Conservation (phyloP, 2,329 filamentous ascomycete genomes). For the Ramularia collo-cygni region DNA sequence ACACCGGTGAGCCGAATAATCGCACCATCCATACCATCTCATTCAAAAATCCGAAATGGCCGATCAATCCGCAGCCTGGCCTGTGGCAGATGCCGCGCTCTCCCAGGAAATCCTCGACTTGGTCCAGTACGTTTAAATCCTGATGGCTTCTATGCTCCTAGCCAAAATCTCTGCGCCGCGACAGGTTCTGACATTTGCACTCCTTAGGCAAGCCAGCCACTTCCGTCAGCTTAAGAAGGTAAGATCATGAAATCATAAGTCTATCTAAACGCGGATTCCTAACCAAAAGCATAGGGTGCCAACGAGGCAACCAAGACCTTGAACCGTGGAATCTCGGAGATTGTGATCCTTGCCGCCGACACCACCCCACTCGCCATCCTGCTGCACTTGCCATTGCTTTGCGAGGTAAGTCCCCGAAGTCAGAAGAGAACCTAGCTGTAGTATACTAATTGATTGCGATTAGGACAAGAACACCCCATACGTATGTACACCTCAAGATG, state of each 20-base stretch:
- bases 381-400: slow-evolving; percentile 79
- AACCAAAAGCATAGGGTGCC: no score
- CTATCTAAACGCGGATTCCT: no score
- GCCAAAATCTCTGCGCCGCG: no score
- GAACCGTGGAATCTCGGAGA: slow-evolving; percentile 82
- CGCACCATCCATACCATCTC: no score
- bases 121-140: slow-evolving; percentile 46
- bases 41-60: slow-evolving; percentile 17
- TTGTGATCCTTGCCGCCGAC: slow-evolving; percentile 85
- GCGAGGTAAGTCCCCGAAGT: slow-evolving; percentile 63
- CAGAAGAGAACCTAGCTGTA: no score
- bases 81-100: slow-evolving; percentile 43
- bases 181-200: no score
- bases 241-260: slow-evolving; percentile 49
- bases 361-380: slow-evolving; percentile 81
- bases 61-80: slow-evolving; percentile 45
- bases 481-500: slow-evolving; percentile 6
- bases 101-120: slow-evolving; percentile 42
- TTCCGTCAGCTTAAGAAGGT: slow-evolving; percentile 70
- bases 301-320: slow-evolving; percentile 67
- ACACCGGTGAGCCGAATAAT: no score
- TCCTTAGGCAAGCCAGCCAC: slow-evolving; percentile 55
- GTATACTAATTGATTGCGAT: no score
- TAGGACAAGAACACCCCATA: slow-evolving; percentile 62
- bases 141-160: no score